Evolutionary conservation across 257 asterid genomes (phyloP).

Genomic region (Solanum phureja): DNA sequence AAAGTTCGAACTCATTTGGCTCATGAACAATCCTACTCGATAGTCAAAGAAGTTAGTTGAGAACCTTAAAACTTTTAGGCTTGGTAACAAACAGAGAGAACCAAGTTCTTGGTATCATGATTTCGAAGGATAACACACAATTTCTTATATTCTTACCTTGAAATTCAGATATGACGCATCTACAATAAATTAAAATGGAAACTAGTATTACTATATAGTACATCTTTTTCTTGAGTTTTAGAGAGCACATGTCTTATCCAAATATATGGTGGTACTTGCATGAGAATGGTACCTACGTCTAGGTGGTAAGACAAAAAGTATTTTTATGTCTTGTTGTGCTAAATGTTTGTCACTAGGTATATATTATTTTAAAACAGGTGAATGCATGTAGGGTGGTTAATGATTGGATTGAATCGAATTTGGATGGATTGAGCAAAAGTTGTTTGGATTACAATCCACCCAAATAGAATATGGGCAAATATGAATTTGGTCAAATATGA

Average conservation of each 20-base stretch:
- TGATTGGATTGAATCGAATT: no score
- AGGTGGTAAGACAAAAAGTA: background rate
- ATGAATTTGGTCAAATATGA: no score
- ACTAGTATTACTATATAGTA: background rate
- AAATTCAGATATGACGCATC: background rate
- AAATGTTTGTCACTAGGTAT: background rate
- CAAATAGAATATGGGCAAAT: no score
- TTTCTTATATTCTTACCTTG: background rate
- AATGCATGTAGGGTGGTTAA: background rate
- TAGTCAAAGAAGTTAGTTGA: background rate
- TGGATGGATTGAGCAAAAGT: no score
- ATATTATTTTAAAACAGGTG: background rate
- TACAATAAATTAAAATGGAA: background rate
- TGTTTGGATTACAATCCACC: no score
- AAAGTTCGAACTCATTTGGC: background rate
- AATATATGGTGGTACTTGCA: background rate
- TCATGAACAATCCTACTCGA: background rate
- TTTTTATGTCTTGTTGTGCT: background rate
- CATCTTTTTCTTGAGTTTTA: background rate
- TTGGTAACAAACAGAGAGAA: background rate
- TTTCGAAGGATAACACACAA: background rate
- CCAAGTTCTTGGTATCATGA: background rate
- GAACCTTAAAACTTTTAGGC: background rate
- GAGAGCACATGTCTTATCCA: background rate
- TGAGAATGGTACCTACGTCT: background rate